These are phyloP conservation scores for Verticillium dahliae DNA, from an alignment of 2,329 filamentous ascomycete genomes.

Conservation along the genomic window DNA sequence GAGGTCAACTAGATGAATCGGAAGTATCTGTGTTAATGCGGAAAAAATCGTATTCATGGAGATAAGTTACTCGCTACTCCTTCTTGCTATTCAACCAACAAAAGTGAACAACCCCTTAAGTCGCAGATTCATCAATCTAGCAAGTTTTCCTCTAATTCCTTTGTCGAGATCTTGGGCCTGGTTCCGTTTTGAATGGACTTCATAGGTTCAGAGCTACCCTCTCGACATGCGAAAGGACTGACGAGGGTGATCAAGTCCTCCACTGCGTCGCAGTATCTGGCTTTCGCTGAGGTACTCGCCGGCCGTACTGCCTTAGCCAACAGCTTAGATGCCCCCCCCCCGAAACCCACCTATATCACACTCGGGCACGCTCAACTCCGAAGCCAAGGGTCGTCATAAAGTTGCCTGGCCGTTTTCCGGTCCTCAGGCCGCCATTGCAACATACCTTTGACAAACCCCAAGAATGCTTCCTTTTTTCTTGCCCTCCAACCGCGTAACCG, in stretches of 20 bases:
- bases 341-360: too few relatives aligned
- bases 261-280: neutral
- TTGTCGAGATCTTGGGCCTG: neutral
- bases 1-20: too few relatives aligned
- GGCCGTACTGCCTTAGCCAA: too few relatives aligned
- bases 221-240: neutral
- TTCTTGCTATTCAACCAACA: too few relatives aligned
- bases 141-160: neutral
- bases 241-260: neutral
- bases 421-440: constrained; percentile 20
- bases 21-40: too few relatives aligned
- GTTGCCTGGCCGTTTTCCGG: constrained; percentile 9
- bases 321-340: too few relatives aligned
- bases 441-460: constrained; percentile 16
- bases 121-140: neutral
- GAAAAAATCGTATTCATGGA: too few relatives aligned
- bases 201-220: neutral
- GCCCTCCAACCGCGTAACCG: constrained; percentile 9
- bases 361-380: neutral
- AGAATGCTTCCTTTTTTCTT: constrained; percentile 12
- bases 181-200: neutral
- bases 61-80: too few relatives aligned
- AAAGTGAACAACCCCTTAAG: too few relatives aligned
- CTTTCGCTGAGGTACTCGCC: too few relatives aligned
- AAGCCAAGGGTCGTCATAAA: constrained; percentile 4